phyloP scores from a whole-genome alignment of 1,284 basidiomycete species.

The Phellopilus nigrolimitatus region DNA sequence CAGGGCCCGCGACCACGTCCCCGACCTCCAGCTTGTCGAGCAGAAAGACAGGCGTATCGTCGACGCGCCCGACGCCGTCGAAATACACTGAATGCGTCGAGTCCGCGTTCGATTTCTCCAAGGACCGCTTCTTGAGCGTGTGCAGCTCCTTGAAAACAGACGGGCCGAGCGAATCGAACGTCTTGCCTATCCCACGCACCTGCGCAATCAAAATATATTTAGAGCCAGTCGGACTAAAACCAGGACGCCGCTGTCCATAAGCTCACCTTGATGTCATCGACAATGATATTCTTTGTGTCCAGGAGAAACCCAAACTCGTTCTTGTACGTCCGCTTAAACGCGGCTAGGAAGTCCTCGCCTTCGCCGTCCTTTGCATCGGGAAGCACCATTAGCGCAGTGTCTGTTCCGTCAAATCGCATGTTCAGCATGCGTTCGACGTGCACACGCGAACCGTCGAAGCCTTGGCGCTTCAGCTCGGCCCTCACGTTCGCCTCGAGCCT shows the following conservation, averaged over 20 bases:
- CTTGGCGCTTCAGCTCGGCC: conserved; percentile 68
- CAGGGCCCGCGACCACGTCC: conserved; percentile 72
- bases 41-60: conserved; percentile 76
- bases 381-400: conserved; percentile 87
- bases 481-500: conserved; percentile 60
- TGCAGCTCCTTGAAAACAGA: conserved; percentile 75
- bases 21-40: conserved; percentile 66
- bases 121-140: conserved; percentile 39
- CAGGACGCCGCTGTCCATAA: background rate
- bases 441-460: conserved; percentile 71
- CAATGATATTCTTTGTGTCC: conserved; percentile 72
- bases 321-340: conserved; percentile 76
- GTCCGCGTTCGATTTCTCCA: conserved; percentile 43
- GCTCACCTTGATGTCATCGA: conserved; percentile 87
- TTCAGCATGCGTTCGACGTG: conserved; percentile 81
- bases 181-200: conserved; percentile 83
- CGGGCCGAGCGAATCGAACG: conserved; percentile 78
- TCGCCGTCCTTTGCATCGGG: conserved; percentile 51
- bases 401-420: conserved; percentile 90
- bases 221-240: background rate
- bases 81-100: conserved; percentile 72
- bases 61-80: conserved; percentile 65
- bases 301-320: conserved; percentile 91
- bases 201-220: conserved; percentile 21
- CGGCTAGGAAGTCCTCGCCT: conserved; percentile 70